Evolutionary conservation across 2,329 filamentous ascomycete genomes (phyloP), one percentile per base, ranked within the genome.

Genomic region (Nigrospora sphaerica): DNA sequence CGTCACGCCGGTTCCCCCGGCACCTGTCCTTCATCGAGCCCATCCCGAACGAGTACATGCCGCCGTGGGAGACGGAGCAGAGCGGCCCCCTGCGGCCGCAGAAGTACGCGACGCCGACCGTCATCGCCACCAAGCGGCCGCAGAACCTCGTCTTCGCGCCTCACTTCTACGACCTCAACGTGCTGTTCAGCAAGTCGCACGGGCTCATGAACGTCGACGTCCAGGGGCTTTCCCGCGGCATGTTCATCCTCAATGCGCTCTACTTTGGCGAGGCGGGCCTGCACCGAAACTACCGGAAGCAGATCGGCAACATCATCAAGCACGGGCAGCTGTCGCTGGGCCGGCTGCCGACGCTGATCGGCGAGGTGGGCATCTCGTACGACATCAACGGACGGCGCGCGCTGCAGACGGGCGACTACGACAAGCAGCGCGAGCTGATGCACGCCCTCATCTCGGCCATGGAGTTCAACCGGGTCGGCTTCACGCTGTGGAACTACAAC

Each of bases 101-200:
- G 23, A 53, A 39, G 2, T 62, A 65, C 43, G 57, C 58, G 23
- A 58, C 52, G 34, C 56, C 54, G 32, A 62, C 56, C 0, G 50
- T 59, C 32, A 58, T 66, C 6, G 49, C 54, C 3, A 50, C 54
- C 9, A 49, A 50, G 12, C 60, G 58, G 12, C 66, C 59, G 2
- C 40, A 35, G 12, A 65, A 63, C 49, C 50, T 70, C n/a, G 65
- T 69, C 12, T 70, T 67, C 41, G 65, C 67, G 0, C 67, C 67
- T 6, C 67, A 70, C 48, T 70, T 70, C 48, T 70, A 70, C 47
- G 67, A 70, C 36, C 60, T 70, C 16, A 67, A 70, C 33, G 67
- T 68, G 0, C 48, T 70, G 1, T 70, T 66, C 47, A 62, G 57
- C 51, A 66, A 66, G 42, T 50, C 53, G 16, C 64, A 66, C 43